Conservation (phyloP, 768 basidiomycete genomes). For the Amylocystis lapponica region DNA sequence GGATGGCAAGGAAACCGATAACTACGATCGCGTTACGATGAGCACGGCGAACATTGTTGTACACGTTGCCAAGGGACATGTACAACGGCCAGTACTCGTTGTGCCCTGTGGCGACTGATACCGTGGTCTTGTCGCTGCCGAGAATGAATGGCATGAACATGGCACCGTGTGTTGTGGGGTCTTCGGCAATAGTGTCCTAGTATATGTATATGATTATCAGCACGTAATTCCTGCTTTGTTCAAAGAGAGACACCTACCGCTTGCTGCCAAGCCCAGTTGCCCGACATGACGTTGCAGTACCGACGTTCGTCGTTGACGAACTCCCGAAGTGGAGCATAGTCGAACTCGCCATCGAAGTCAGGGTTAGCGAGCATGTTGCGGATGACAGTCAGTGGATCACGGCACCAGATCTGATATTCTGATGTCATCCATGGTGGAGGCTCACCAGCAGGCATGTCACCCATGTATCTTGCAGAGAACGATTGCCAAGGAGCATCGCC, state of each 20-base stretch:
- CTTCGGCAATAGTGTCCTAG: conserved; percentile 1
- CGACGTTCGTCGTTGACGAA: conserved; percentile 5
- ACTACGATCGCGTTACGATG: conserved; percentile 9
- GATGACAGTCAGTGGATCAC: conserved; percentile 10
- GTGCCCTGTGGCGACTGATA: conserved; percentile 17
- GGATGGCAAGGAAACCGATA: conserved; percentile 14
- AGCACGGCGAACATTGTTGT: conserved; percentile 11
- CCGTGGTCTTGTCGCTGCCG: conserved; percentile 20
- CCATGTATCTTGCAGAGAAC: conserved; percentile 25
- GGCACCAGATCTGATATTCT: conserved; percentile 21
- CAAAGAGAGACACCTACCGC: conserved; percentile 20
- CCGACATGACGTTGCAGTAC: conserved; percentile 19
- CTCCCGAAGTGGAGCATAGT: conserved; percentile 15
- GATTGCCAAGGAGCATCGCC: conserved; percentile 34
- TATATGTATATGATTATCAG: neutral
- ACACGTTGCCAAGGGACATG: conserved; percentile 10
- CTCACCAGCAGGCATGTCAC: conserved; percentile 3
- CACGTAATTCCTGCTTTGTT: neutral
- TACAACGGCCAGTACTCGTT: conserved; percentile 18
- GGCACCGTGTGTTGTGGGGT: conserved; percentile 5
- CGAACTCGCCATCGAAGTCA: conserved; percentile 16
- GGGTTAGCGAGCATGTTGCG: conserved; percentile 15
- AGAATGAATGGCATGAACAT: conserved; percentile 19
- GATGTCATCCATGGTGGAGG: conserved; percentile 23
- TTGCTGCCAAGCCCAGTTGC: conserved; percentile 24